Evolutionary conservation across 78 protist species (phyloP).

Genomic region (Bigelowiella natans): DNA sequence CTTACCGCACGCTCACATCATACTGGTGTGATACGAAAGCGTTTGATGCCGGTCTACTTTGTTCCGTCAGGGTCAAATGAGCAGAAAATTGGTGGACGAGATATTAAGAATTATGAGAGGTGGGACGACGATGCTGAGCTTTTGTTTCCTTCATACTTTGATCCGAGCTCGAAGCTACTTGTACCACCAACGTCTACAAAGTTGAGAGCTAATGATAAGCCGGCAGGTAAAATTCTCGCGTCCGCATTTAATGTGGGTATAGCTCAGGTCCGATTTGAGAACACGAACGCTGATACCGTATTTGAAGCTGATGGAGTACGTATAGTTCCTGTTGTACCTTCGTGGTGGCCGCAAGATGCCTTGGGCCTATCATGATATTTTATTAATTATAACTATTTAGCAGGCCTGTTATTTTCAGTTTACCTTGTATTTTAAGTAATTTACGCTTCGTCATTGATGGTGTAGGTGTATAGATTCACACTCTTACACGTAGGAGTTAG

Average conservation of each 20-base stretch:
- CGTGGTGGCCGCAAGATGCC: not conserved
- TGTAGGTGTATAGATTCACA: too few species aligned
- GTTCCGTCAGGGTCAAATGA: not conserved
- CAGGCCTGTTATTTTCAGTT: too few species aligned
- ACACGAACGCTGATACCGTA: not conserved
- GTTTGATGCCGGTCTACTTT: not conserved
- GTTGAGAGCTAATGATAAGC: not conserved
- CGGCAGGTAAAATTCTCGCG: not conserved
- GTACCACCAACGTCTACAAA: too few species aligned
- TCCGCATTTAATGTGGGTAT: not conserved
- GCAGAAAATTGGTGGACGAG: not conserved
- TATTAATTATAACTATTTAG: too few species aligned
- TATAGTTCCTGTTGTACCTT: not conserved
- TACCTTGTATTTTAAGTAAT: too few species aligned
- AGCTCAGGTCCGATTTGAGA: not conserved
- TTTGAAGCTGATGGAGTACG: not conserved
- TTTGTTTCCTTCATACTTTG: not conserved
- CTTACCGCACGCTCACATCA: slow-evolving; percentile 10
- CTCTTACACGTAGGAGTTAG: too few species aligned
- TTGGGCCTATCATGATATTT: too few species aligned
- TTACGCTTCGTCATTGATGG: too few species aligned
- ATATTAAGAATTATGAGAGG: not conserved
- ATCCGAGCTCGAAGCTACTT: too few species aligned
- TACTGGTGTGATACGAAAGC: not conserved
- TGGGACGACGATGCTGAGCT: not conserved